Conservation (phyloP, 169 alveolate genomes). For the Cryptosporidium meleagridis region DNA sequence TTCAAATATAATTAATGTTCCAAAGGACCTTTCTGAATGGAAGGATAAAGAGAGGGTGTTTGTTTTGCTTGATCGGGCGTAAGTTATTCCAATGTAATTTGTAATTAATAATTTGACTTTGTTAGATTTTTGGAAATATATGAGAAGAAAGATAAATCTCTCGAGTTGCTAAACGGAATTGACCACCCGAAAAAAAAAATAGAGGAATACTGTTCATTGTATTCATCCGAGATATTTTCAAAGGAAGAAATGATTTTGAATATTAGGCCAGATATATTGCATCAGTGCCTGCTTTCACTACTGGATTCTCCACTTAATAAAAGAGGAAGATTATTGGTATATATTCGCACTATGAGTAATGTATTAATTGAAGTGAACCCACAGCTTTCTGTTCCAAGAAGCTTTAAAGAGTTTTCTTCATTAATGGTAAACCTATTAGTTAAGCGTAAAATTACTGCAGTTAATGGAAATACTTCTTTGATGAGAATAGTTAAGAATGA, state of each 20-base stretch:
- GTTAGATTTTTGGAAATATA: constrained; percentile 38
- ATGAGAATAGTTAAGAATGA: constrained; percentile 86
- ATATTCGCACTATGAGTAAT: constrained; percentile 86
- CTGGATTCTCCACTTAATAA: constrained; percentile 87
- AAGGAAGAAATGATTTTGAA: constrained; percentile 79
- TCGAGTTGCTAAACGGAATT: constrained; percentile 71
- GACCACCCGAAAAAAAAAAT: constrained; percentile 68
- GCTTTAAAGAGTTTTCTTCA: constrained; percentile 84
- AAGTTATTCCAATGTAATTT: constrained; percentile 8
- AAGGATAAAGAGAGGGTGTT: constrained; percentile 9
- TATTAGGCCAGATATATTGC: constrained; percentile 88
- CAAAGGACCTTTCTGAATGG: constrained; percentile 58
- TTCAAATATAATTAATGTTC: constrained; percentile 49
- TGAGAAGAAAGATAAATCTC: constrained; percentile 44
- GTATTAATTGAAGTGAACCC: constrained; percentile 88
- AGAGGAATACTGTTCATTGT: constrained; percentile 40
- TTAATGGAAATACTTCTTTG: constrained; percentile 82
- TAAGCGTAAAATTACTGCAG: constrained; percentile 85
- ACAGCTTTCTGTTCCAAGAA: constrained; percentile 87
- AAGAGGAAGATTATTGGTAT: constrained; percentile 83
- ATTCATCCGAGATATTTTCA: constrained; percentile 12
- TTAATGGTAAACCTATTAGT: constrained; percentile 84
- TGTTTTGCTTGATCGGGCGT: constrained; percentile 64
- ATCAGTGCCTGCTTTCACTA: constrained; percentile 88
- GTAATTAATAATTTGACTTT: not conserved